A percentile compares a stretch with the other conserved stretches of the same genome.
Evolutionary conservation across 2,329 filamentous ascomycete genomes (phyloP).

Genomic region (Pezicula carpinea): DNA sequence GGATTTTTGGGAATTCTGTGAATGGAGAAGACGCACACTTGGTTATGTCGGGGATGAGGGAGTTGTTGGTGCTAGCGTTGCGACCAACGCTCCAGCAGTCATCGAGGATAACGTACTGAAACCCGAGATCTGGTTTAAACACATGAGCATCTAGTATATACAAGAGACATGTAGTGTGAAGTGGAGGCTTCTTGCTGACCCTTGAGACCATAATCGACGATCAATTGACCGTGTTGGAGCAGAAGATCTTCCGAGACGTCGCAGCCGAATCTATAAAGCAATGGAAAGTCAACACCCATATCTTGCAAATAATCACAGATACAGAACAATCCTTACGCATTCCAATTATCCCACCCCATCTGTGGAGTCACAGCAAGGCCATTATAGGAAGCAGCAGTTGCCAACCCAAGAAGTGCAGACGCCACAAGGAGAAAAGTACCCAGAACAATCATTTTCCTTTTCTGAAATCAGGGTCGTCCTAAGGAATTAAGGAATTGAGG

Average conservation of each 20-base stretch:
- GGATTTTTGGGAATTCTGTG: too few relatives aligned
- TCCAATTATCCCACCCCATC: slow-evolving; percentile 33
- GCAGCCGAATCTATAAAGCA: slow-evolving; percentile 37
- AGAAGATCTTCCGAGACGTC: slow-evolving; percentile 47
- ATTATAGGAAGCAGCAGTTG: slow-evolving; percentile 31
- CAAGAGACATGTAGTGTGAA: too few relatives aligned
- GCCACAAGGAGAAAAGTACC: slow-evolving; percentile 1
- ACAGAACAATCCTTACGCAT: slow-evolving; percentile 9
- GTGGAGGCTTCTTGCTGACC: too few relatives aligned
- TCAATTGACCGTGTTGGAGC: slow-evolving; percentile 39
- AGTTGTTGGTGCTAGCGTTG: slow-evolving; percentile 33
- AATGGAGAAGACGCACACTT: too few relatives aligned
- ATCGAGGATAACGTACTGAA: slow-evolving; percentile 51
- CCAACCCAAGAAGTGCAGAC: slow-evolving; percentile 9
- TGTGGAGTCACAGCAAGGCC: slow-evolving; percentile 36
- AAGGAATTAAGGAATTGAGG: too few relatives aligned
- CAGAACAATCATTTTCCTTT: too few relatives aligned
- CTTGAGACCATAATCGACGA: slow-evolving; percentile 44
- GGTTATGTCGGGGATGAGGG: slow-evolving; percentile 34
- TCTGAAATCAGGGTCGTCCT: too few relatives aligned
- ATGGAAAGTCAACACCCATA: slow-evolving; percentile 40
- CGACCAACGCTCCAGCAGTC: slow-evolving; percentile 48
- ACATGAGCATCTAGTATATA: too few relatives aligned
- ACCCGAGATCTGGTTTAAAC: slow-evolving; percentile 39
- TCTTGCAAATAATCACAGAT: slow-evolving; percentile 2